phyloP scores from a whole-genome alignment of 2,329 filamentous ascomycete genomes.

The Aureobasidium sp. region DNA sequence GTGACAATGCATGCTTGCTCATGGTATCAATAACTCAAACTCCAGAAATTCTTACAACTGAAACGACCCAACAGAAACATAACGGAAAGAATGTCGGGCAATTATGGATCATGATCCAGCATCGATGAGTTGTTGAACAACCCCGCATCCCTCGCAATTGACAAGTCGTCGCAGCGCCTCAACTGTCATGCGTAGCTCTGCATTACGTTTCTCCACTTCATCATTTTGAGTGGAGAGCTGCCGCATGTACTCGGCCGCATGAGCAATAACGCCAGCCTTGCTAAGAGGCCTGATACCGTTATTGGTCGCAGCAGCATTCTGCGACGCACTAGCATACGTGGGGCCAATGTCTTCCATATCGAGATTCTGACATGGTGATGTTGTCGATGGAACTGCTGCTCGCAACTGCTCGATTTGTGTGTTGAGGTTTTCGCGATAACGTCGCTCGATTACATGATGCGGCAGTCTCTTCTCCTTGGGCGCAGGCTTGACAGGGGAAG shows the following conservation, averaged over 20 bases:
- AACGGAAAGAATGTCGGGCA: not conserved
- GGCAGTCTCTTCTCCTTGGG: constrained; percentile 9
- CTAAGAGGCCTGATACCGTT: constrained; percentile 31
- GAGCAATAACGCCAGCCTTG: constrained; percentile 38
- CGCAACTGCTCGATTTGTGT: constrained; percentile 36
- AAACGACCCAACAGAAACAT: not conserved
- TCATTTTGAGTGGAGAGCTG: constrained; percentile 36
- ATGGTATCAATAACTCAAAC: not conserved
- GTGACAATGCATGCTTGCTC: not conserved
- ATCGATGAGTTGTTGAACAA: constrained; percentile 36
- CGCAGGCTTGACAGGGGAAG: not conserved
- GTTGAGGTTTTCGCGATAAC: constrained; percentile 39
- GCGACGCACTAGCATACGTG: not conserved
- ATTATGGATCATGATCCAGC: not conserved
- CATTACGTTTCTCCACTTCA: constrained; percentile 30
- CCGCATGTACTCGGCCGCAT: constrained; percentile 38
- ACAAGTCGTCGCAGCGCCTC: constrained; percentile 36
- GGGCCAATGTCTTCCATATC: constrained; percentile 35
- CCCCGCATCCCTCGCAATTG: constrained; percentile 38
- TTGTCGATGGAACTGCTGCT: constrained; percentile 30
- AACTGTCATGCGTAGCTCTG: constrained; percentile 29
- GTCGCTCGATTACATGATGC: constrained; percentile 39
- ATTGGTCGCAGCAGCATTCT: not conserved
- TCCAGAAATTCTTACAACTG: not conserved
- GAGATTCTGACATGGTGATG: constrained; percentile 24